phyloP scores from a whole-genome alignment of 2,329 filamentous ascomycete genomes.

The Mollisiaceae sp. region DNA sequence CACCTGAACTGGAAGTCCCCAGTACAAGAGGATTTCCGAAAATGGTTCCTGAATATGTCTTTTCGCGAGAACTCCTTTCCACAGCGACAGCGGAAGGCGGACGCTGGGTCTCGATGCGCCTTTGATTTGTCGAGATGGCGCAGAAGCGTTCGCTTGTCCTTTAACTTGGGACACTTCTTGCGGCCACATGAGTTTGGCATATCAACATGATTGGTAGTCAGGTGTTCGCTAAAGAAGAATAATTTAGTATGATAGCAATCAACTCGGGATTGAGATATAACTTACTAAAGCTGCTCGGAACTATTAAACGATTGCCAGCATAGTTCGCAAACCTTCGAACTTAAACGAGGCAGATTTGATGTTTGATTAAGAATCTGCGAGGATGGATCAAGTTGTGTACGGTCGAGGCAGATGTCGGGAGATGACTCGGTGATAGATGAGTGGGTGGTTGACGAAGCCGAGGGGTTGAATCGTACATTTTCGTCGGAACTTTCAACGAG shows the following conservation, averaged over 20 bases:
- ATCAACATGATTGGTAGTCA: background rate
- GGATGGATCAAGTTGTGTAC: background rate
- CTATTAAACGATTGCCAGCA: conserved; percentile 1
- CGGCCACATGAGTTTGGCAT: conserved; percentile 10
- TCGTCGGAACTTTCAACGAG: background rate
- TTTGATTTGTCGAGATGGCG: background rate
- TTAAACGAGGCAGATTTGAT: background rate
- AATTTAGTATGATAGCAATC: background rate
- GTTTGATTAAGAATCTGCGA: background rate
- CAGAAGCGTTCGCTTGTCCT: background rate
- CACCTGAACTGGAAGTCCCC: background rate
- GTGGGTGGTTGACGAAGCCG: background rate
- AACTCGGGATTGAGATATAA: background rate
- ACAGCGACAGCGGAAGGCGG: conserved; percentile 4
- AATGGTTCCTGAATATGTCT: conserved; percentile 13
- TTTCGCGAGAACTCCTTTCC: background rate
- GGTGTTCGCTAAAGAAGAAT: background rate
- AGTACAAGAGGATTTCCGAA: conserved; percentile 5
- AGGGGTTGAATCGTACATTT: background rate
- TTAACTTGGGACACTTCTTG: background rate
- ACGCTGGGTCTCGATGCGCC: background rate
- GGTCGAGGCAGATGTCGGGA: background rate
- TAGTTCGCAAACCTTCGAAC: conserved; percentile 2
- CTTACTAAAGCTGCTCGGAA: conserved; percentile 5
- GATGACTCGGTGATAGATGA: background rate